These are phyloP conservation scores for Astragalus membranaceus DNA, from an alignment of 306 rosid species.

Conservation along the genomic window DNA sequence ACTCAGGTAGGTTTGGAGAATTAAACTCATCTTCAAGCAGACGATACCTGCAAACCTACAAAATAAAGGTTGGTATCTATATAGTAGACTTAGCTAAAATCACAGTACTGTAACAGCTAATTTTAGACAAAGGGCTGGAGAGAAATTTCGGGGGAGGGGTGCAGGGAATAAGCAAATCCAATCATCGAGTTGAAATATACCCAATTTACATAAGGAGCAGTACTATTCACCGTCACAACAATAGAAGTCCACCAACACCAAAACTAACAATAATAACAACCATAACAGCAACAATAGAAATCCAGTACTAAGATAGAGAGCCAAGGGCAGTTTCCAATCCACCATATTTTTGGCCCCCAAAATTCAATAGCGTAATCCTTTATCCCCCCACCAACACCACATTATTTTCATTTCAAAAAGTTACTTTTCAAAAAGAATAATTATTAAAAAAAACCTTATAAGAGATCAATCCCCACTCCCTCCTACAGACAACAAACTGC, in stretches of 20 bases:
- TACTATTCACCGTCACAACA: too few species aligned
- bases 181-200: too few species aligned
- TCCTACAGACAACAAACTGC: not conserved
- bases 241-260: too few species aligned
- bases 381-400: not conserved
- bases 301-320: not conserved
- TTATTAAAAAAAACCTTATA: too few species aligned
- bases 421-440: not conserved
- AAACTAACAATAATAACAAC: too few species aligned
- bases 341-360: not conserved
- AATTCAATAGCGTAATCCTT: not conserved
- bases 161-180: too few species aligned
- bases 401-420: not conserved
- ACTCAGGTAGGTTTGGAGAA: slow-evolving; percentile 62
- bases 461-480: not conserved
- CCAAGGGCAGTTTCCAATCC: not conserved
- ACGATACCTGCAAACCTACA: slow-evolving; percentile 93
- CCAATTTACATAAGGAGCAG: too few species aligned
- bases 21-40: slow-evolving; percentile 70
- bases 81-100: slow-evolving; percentile 5
- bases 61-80: slow-evolving; percentile 19
- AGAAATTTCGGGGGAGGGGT: not conserved
- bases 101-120: not conserved
- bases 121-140: not conserved
- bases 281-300: not conserved